These are phyloP conservation scores for Pichia sp. DNA, from an alignment of 1,139 yeast genomes.

Conservation along the genomic window DNA sequence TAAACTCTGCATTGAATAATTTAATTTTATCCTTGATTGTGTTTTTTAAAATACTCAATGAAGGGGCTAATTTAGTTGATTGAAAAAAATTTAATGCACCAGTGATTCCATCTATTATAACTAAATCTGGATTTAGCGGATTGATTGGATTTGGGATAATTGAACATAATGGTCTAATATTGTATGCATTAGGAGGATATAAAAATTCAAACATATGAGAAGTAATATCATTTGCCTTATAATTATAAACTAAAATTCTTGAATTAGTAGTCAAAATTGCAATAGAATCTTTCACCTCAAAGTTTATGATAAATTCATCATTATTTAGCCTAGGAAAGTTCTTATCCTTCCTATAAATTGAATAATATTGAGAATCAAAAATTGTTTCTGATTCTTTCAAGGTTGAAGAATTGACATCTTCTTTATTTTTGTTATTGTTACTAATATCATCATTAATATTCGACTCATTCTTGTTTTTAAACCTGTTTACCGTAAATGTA, in stretches of 20 bases:
- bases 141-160: conserved; percentile 57
- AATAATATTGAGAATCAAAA: conserved; percentile 52
- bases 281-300: conserved; percentile 28
- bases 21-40: conserved; percentile 33
- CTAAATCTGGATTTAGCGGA: conserved; percentile 57
- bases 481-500: conserved; percentile 22
- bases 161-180: conserved; percentile 49
- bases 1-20: conserved; percentile 46
- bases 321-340: conserved; percentile 32
- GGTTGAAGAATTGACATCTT: too few species aligned
- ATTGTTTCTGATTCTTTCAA: background rate
- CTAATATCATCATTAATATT: background rate
- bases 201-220: conserved; percentile 54
- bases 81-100: conserved; percentile 63
- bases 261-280: conserved; percentile 48
- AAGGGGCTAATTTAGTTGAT: conserved; percentile 36
- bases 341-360: conserved; percentile 52
- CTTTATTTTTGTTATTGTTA: background rate
- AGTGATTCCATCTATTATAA: conserved; percentile 47
- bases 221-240: conserved; percentile 50
- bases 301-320: conserved; percentile 9
- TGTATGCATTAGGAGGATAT: conserved; percentile 23
- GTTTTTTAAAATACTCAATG: conserved; percentile 34
- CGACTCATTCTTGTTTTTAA: conserved; percentile 6
- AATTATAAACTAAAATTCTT: conserved; percentile 65